phyloP scores from a whole-genome alignment of 2,329 filamentous ascomycete genomes.

The Magnaporthiopsis rhizophila region DNA sequence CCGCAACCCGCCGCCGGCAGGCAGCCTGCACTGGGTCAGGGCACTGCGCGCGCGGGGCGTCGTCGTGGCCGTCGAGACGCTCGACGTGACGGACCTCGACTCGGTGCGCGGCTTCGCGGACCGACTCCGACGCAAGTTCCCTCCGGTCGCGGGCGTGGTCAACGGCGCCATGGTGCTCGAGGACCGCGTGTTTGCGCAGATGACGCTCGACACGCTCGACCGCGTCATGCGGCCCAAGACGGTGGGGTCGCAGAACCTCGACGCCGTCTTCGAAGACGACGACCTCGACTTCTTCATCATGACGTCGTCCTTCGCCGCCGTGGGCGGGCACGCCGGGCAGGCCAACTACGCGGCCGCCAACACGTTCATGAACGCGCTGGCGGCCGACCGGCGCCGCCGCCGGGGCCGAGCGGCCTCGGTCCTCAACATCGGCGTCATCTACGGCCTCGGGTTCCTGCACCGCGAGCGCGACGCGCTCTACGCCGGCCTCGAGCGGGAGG shows the following conservation, averaged over 20 bases:
- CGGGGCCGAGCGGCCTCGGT: conserved; percentile 27
- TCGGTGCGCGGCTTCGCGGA: conserved; percentile 21
- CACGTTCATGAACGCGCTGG: conserved; percentile 39
- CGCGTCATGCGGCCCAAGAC: conserved; percentile 33
- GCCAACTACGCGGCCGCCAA: conserved; percentile 37
- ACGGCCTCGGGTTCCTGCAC: conserved; percentile 34
- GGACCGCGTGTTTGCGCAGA: conserved; percentile 32
- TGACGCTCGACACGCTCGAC: conserved; percentile 28
- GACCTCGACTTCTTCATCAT: conserved; percentile 37
- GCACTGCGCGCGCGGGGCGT: conserved; percentile 19
- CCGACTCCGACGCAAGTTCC: conserved; percentile 13
- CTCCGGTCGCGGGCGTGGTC: conserved; percentile 29
- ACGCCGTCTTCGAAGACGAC: conserved; percentile 22
- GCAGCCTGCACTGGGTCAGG: conserved; percentile 22
- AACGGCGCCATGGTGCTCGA: conserved; percentile 39
- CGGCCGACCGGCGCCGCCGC: conserved; percentile 24
- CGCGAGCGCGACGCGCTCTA: conserved; percentile 32
- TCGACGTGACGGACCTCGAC: conserved; percentile 21
- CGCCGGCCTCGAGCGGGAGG: conserved; percentile 31
- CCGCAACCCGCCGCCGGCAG: conserved; percentile 23
- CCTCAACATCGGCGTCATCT: conserved; percentile 38
- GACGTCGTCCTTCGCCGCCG: conserved; percentile 36
- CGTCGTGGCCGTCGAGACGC: conserved; percentile 15
- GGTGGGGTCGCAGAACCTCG: conserved; percentile 29
- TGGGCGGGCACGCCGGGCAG: conserved; percentile 35